A percentile compares a stretch with the other conserved stretches of the same genome.
phyloP scores from a whole-genome alignment of 225 moss, liverwort and hornwort genomes.

The Lunularia cruciata region DNA sequence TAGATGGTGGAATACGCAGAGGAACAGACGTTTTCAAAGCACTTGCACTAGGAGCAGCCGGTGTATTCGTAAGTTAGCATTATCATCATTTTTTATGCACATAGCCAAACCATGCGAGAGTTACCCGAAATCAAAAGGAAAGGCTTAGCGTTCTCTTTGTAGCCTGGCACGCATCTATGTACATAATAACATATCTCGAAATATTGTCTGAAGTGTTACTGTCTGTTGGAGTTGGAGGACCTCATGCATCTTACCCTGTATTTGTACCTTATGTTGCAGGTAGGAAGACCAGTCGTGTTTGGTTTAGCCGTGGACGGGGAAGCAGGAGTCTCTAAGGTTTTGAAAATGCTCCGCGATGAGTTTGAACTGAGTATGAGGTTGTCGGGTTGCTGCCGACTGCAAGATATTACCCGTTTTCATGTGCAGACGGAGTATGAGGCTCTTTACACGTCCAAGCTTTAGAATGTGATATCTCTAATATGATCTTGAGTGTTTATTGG shows the following conservation, averaged over 20 bases:
- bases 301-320: conserved; percentile 80
- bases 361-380: conserved; percentile 79
- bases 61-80: conserved; percentile 61
- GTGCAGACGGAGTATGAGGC: conserved; percentile 9
- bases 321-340: conserved; percentile 61
- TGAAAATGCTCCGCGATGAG: conserved; percentile 71
- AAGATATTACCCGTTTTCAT: conserved; percentile 42
- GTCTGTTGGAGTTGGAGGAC: not conserved
- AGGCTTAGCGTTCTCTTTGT: too few species aligned
- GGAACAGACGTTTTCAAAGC: conserved; percentile 90
- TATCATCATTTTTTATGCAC: not conserved
- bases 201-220: too few species aligned
- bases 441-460: not conserved
- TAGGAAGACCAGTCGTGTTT: conserved; percentile 73
- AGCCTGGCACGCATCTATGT: too few species aligned
- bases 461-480: too few species aligned
- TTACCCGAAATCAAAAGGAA: too few species aligned
- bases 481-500: too few species aligned
- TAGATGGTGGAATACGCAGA: conserved; percentile 83
- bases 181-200: too few species aligned
- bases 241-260: not conserved
- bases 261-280: conserved; percentile 33
- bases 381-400: conserved; percentile 52
- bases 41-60: conserved; percentile 75
- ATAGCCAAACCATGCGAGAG: too few species aligned